Evolutionary conservation across 1,139 yeast species (phyloP).

Genomic region (Starmera stellimalicola): DNA sequence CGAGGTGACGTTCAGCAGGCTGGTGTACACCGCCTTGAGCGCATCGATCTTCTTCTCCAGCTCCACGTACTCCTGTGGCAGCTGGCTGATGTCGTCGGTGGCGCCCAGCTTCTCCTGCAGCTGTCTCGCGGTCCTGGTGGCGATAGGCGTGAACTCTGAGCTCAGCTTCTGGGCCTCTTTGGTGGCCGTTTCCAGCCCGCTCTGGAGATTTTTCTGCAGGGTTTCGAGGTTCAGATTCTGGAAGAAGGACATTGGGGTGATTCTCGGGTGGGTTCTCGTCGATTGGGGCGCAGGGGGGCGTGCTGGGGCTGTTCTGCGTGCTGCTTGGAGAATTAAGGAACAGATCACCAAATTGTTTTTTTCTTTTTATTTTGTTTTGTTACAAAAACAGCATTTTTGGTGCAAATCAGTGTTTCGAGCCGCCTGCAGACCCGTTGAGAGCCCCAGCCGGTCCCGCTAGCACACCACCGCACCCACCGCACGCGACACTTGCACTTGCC

Average conservation of each 20-base stretch:
- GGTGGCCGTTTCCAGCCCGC: constrained; percentile 16
- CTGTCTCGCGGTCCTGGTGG: constrained; percentile 72
- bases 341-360: no score
- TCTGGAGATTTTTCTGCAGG: constrained; percentile 16
- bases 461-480: no score
- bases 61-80: constrained; percentile 75
- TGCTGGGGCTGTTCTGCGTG: no score
- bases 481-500: no score
- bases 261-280: neutral
- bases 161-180: constrained; percentile 20
- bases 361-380: neutral
- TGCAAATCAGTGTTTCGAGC: no score
- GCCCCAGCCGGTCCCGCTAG: no score
- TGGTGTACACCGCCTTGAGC: constrained; percentile 61
- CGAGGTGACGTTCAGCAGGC: constrained; percentile 61
- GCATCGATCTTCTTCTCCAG: constrained; percentile 70
- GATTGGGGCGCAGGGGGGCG: no score
- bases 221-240: constrained; percentile 17
- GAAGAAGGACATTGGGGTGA: constrained; percentile 17
- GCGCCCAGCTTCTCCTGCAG: constrained; percentile 77
- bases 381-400: no score
- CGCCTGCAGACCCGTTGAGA: no score
- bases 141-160: constrained; percentile 29
- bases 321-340: no score
- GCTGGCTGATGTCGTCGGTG: constrained; percentile 69